Base-by-base conservation (phyloP, 495 filamentous ascomycete species). In the Trichocladium antarcticum region DNA sequence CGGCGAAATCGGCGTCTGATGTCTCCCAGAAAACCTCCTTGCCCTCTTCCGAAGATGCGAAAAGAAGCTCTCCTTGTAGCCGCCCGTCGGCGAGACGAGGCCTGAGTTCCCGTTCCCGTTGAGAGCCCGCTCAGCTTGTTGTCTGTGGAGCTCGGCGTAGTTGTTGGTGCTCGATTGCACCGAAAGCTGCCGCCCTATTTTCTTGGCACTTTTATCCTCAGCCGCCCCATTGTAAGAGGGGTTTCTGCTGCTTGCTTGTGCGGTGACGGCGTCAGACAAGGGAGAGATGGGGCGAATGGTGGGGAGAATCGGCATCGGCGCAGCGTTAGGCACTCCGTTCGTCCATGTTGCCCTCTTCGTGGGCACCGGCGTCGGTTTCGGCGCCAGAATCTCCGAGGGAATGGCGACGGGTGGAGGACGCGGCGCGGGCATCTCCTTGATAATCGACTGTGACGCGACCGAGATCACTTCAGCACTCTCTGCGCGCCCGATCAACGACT, bases 291-390 rank as follows among this genome's bases (percentile, higher is more conserved):
- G 93, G 39, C 85, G 81, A 43, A 99, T 97, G 6, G 93, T 95
- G 16, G 93, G 93, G 34, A 99, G 72, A 51, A 99, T 99, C 16
- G 88, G 92, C 82, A 99, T 99, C 5, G 93, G 93, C 35, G 92
- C 90, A 27, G 82, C 85, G 60, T 85, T 93, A 6, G 83, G 79
- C 14, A 74, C 73, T 6, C 83, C 82, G 62, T 83, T 84, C n/a
- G 75, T 77, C 89, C 89, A 95, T 14, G 89, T 95, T 11, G 84
- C 79, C 59, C 89, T 79, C 67, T 96, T 96, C 51, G 63, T 70
- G 11, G 76, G 70, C 35, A 72, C 66, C 1, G 82, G 78, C 40
- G 79, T 78, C 12, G 71, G 56, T 64, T 88, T 92, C 11, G 64
- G 56, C 32, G 62, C 54, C 3, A 67, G 63, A 14, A 68, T 53